phyloP scores from a whole-genome alignment of 2,329 filamentous ascomycete genomes.

The Lecanosticta acicola region DNA sequence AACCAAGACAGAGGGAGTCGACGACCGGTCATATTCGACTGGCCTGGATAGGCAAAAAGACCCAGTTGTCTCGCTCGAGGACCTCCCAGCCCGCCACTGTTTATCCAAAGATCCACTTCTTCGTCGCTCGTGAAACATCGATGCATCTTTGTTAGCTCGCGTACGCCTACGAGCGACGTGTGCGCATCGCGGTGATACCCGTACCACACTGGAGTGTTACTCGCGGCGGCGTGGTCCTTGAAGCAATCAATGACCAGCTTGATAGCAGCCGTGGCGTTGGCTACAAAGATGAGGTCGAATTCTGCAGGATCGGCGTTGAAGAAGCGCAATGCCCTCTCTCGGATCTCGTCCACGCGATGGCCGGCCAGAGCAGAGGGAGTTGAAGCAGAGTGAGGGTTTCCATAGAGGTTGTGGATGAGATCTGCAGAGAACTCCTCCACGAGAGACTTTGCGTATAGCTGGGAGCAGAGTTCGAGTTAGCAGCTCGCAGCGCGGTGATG shows the following conservation, averaged over 20 bases:
- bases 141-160: conserved; percentile 32
- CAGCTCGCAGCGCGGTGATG: neutral
- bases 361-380: conserved; percentile 54
- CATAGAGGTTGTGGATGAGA: conserved; percentile 55
- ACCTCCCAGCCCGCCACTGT: conserved; percentile 27
- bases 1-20: conserved; percentile 34
- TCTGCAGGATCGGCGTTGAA: conserved; percentile 54
- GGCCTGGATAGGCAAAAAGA: conserved; percentile 36
- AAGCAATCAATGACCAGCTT: conserved; percentile 57
- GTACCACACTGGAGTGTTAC: conserved; percentile 48
- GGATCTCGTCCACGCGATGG: conserved; percentile 52
- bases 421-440: conserved; percentile 52
- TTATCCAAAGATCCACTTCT: conserved; percentile 44
- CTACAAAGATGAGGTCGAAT: conserved; percentile 58
- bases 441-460: conserved; percentile 54
- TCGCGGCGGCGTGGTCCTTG: conserved; percentile 48
- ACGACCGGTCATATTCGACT: conserved; percentile 38
- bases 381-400: conserved; percentile 63
- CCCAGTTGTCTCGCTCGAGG: conserved; percentile 31
- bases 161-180: conserved; percentile 49
- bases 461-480: conserved; percentile 19
- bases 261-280: conserved; percentile 58
- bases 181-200: conserved; percentile 58
- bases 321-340: conserved; percentile 51
- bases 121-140: conserved; percentile 37